Evolutionary conservation across 2,329 filamentous ascomycete species (phyloP), one percentile per base, ranked within the genome.

Genomic region (Cadophora malorum): DNA sequence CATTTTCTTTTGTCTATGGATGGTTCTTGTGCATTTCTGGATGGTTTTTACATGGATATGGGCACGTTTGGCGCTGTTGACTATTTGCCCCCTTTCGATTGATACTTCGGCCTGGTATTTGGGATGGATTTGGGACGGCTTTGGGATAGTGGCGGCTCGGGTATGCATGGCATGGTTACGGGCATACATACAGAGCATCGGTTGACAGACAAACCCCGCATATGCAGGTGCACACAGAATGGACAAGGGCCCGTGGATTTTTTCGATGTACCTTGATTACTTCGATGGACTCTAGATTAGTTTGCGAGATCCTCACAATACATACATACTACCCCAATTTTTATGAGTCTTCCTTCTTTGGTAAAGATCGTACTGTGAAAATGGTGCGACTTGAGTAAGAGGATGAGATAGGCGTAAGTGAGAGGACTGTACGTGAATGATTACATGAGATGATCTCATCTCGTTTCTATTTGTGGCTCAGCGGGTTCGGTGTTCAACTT

Each of bases 221-320:
- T 63, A 52, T 50, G 60, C 60, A 63, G 60, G 60, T 63, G 60
- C 60, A 63, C 52, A 61, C 60, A 63, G 60, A 63, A 45, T 61
- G 58, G 35, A 31, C 41, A 45, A 19, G 35, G 58, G 58, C 28
- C 25, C 16, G 31, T 9, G 53, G 31, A 9, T 35, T 56, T n/a
- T n/a, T 56, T 35, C 53, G 12, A 28, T 53, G 50, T 53, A 53
- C 25, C 50, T 53, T 53, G 21, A 8, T 28, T 53, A 53, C 31
- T 23, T 56, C 53, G 53, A 56, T 56, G 53, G 33, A 38, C 53
- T 56, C 38, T 56, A 56, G 53, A 56, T 56, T 56, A 56, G 53
- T 56, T 35, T n/a, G n/a, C 53, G 53, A n/a, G 53, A 56, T 56
- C 33, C 16, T 28, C 28, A 38, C 53, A 56, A 56, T 38, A 56